Base-by-base conservation (phyloP, 768 basidiomycete genomes). In the Tylopilus felleus region DNA sequence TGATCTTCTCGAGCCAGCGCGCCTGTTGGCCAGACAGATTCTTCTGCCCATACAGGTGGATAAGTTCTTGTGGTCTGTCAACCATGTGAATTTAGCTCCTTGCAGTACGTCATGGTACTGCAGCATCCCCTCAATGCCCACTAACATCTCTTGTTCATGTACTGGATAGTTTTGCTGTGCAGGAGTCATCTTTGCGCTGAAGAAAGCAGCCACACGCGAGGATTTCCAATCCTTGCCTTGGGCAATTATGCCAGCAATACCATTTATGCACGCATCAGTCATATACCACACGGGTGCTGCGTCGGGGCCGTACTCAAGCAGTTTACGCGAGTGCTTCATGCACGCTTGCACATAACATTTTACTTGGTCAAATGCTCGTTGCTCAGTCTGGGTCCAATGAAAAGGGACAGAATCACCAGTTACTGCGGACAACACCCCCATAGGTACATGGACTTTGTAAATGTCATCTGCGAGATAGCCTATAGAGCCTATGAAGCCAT, bases 401-500 rank as follows among this genome's bases (percentile, higher is more conserved):
- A 27, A 44, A 1, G 27, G 27, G 0, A 44, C 8, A 9, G 40
- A 23, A 21, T 4, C 54, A 35, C 4, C 53, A 38, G 29, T 31
- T 13, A 31, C 9, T 7, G 9, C 29, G 9, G 29, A 7, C 9
- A 31, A 13, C 9, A 31, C 29, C 9, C 29, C 29, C 8, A 31
- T 9, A 10, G 29, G 29, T 3, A 31, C 12, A 9, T 9, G 9
- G 12, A 31, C 9, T 31, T 31, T 31, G 4, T 60, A 49, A 3
- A 55, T 58, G 3, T 55, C 47, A 14, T 58, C 50, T 0, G 49
- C 52, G 0, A 58, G 19, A 5, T 48, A 58, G 0, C 50, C 47
- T 0, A 10, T 42, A 0, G 47, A 2, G 0, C 56, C 50, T 1
- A 60, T 49, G 27, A 60, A 60, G 0, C 52, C 39, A 0, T n/a